Conservation (phyloP, 1,284 basidiomycete species). For the Cutaneotrichosporon mucoides region DNA sequence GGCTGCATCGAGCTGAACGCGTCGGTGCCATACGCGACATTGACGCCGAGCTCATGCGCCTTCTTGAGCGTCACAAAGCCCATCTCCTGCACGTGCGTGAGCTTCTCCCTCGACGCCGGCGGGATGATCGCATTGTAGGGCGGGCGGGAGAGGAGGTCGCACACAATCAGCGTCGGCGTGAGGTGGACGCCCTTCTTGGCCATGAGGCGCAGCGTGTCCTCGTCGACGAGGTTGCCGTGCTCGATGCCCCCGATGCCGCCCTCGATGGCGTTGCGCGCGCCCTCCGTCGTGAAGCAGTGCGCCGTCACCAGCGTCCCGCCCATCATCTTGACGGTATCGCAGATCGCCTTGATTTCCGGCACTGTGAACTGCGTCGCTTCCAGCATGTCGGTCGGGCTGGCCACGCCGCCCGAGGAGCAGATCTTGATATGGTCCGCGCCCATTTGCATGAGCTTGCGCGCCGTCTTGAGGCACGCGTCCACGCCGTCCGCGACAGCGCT, state of each 20-base stretch:
- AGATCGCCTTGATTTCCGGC: slow-evolving; percentile 54
- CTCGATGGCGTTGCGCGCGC: slow-evolving; percentile 35
- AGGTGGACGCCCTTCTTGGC: slow-evolving; percentile 50
- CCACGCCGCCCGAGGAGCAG: slow-evolving; percentile 53
- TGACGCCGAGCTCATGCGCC: slow-evolving; percentile 32
- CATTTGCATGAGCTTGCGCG: slow-evolving; percentile 51
- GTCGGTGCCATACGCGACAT: slow-evolving; percentile 31
- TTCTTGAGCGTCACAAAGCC: slow-evolving; percentile 26
- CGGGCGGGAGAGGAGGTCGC: slow-evolving; percentile 37
- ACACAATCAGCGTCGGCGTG: slow-evolving; percentile 53
- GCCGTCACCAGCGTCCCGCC: slow-evolving; percentile 31
- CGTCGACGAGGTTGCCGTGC: slow-evolving; percentile 50
- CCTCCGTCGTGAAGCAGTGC: slow-evolving; percentile 36
- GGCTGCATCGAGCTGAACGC: slow-evolving; percentile 28
- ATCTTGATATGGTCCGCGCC: slow-evolving; percentile 53
- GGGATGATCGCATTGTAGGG: slow-evolving; percentile 27
- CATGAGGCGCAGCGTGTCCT: slow-evolving; percentile 44
- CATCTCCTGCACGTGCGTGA: slow-evolving; percentile 20
- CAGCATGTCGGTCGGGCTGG: slow-evolving; percentile 52
- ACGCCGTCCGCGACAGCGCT: slow-evolving; percentile 29
- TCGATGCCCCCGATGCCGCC: slow-evolving; percentile 51
- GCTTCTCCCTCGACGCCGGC: slow-evolving; percentile 23
- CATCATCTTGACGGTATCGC: slow-evolving; percentile 53
- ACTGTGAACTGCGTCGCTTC: slow-evolving; percentile 54
- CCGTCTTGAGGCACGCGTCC: slow-evolving; percentile 51